Conservation (phyloP, 2,329 filamentous ascomycete species). For the Diaporthe helianthi region DNA sequence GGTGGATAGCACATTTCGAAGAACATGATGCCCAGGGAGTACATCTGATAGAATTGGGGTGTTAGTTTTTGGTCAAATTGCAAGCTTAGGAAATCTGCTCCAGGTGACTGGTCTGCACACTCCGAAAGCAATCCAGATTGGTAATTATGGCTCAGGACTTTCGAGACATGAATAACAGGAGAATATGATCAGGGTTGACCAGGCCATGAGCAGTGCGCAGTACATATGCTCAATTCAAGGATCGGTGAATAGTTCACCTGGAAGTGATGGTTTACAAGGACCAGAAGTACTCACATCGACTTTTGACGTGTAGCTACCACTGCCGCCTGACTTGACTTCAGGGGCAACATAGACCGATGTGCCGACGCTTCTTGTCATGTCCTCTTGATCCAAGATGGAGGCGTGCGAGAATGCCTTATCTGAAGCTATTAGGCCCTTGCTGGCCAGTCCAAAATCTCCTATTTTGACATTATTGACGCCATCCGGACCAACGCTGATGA, state of each 20-base stretch:
- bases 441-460: slow-evolving; percentile 94
- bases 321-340: slow-evolving; percentile 79
- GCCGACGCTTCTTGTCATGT: slow-evolving; percentile 75
- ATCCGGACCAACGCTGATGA: slow-evolving; percentile 75
- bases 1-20: slow-evolving; percentile 91
- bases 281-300: slow-evolving; percentile 73
- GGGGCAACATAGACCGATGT: slow-evolving; percentile 94
- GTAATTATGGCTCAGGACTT: neutral
- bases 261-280: neutral
- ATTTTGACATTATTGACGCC: slow-evolving; percentile 90
- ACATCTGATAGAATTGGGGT: slow-evolving; percentile 69
- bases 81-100: neutral
- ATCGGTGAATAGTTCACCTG: neutral
- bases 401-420: slow-evolving; percentile 57
- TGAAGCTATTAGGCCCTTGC: slow-evolving; percentile 77
- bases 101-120: neutral
- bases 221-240: neutral
- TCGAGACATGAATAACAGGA: neutral
- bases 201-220: neutral
- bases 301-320: slow-evolving; percentile 86
- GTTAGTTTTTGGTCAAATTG: slow-evolving; percentile 33
- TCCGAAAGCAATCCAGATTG: neutral
- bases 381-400: slow-evolving; percentile 56
- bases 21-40: slow-evolving; percentile 94
- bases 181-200: neutral